A percentile compares a stretch with the other conserved stretches of the same genome.
Evolutionary conservation across 2,329 filamentous ascomycete genomes (phyloP).

Genomic region (Pestalotiopsis fici): DNA sequence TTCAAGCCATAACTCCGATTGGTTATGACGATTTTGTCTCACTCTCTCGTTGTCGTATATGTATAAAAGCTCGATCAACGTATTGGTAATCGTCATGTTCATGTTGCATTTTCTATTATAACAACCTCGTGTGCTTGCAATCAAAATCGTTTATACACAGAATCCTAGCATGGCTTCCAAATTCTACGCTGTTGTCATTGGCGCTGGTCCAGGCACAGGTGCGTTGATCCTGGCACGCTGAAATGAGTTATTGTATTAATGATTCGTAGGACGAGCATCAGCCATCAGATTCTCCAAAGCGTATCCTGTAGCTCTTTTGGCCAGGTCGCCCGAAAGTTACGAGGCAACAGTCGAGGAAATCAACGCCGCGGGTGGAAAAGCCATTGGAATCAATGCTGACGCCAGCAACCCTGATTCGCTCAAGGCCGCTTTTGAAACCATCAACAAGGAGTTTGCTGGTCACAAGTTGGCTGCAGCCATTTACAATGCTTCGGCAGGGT

Average conservation of each 20-base stretch:
- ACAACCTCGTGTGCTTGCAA: neutral
- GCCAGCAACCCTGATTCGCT: conserved; percentile 44
- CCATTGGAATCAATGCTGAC: conserved; percentile 70
- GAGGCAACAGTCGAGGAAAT: conserved; percentile 68
- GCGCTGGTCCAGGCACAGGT: conserved; percentile 67
- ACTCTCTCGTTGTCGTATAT: neutral
- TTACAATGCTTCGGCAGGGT: conserved; percentile 65
- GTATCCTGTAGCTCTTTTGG: conserved; percentile 74
- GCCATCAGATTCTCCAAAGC: conserved; percentile 60
- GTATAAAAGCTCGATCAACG: neutral
- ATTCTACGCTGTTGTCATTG: conserved; percentile 68
- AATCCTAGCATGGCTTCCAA: conserved; percentile 28
- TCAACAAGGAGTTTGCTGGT: conserved; percentile 58
- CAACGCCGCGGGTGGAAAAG: conserved; percentile 64
- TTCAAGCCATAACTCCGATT: neutral
- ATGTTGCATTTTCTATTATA: no score
- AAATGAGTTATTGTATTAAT: neutral
- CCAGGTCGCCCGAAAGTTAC: conserved; percentile 67
- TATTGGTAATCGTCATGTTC: no score
- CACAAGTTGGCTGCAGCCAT: conserved; percentile 64
- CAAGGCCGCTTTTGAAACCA: conserved; percentile 59
- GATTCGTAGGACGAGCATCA: conserved; percentile 40
- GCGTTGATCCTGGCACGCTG: conserved; percentile 3
- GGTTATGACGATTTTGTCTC: neutral
- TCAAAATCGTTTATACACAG: neutral